Conservation (phyloP, 441 rosid species). For the Mallotus japonicus region DNA sequence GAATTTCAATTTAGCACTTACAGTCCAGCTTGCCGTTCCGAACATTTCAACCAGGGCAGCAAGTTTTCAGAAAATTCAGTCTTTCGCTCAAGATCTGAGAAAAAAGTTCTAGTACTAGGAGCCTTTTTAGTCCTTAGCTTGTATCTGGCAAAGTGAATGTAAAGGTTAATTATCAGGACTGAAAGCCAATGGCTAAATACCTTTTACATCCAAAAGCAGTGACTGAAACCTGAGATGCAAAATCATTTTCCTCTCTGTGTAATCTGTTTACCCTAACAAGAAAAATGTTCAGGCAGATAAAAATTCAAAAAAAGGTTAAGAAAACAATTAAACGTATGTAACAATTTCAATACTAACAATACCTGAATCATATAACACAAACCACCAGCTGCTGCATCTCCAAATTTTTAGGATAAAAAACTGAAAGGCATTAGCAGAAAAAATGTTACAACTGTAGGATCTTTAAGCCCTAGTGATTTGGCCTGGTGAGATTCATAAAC, state of each 20-base stretch:
- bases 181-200: conserved; percentile 9
- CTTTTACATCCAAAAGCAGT: background rate
- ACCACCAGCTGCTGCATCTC: background rate
- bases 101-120: background rate
- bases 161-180: background rate
- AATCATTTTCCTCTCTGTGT: background rate
- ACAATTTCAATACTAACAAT: conserved; percentile 2
- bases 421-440: conserved; percentile 7
- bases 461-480: background rate
- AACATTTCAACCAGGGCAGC: background rate
- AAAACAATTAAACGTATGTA: background rate
- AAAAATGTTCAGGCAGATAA: background rate
- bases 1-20: background rate
- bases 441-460: conserved; percentile 2
- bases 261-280: conserved; percentile 3
- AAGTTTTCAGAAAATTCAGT: background rate
- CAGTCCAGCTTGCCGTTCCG: background rate
- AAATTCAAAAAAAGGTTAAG: background rate
- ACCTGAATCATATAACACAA: conserved; percentile 8
- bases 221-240: background rate
- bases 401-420: background rate
- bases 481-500: conserved; percentile 4
- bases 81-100: background rate
- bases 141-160: conserved; percentile 1
- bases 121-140: background rate